These are phyloP conservation scores for Centaurea solstitialis DNA, from an alignment of 129 eudicot genomes.

Conservation along the genomic window DNA sequence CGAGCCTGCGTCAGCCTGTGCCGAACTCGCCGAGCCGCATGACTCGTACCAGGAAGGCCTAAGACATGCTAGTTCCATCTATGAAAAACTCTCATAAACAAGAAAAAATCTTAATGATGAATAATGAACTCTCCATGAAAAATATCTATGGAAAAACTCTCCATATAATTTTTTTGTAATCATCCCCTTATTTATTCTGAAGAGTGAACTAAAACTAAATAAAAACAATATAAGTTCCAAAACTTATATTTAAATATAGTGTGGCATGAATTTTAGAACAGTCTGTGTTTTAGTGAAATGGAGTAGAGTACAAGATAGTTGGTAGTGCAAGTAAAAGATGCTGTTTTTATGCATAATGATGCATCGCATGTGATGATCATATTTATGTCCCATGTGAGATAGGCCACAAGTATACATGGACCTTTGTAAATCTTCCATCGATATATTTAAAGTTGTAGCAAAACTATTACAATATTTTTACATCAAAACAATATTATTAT, in stretches of 20 bases:
- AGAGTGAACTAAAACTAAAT: neutral
- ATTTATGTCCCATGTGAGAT: neutral
- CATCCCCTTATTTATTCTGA: neutral
- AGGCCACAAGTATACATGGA: neutral
- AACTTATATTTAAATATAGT: neutral
- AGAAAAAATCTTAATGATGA: no score
- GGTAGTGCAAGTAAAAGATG: conserved; percentile 21
- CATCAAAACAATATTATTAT: no score
- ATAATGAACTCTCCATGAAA: no score
- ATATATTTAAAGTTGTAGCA: no score
- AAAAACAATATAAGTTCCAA: neutral
- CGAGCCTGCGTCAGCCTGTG: no score
- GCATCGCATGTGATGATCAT: conserved; percentile 19
- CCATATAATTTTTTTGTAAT: no score
- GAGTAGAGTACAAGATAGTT: conserved; percentile 25
- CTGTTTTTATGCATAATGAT: conserved; percentile 20
- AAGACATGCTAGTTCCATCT: no score
- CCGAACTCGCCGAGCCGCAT: no score
- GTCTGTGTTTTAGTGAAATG: neutral
- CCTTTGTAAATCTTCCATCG: neutral
- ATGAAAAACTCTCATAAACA: no score
- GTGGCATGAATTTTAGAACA: neutral
- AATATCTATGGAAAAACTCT: no score
- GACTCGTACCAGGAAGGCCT: no score
- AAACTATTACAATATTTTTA: no score